Evolutionary conservation across 345 rosid genomes (phyloP), one percentile per base, ranked within the genome.

Genomic region (Hibiscus trionum): DNA sequence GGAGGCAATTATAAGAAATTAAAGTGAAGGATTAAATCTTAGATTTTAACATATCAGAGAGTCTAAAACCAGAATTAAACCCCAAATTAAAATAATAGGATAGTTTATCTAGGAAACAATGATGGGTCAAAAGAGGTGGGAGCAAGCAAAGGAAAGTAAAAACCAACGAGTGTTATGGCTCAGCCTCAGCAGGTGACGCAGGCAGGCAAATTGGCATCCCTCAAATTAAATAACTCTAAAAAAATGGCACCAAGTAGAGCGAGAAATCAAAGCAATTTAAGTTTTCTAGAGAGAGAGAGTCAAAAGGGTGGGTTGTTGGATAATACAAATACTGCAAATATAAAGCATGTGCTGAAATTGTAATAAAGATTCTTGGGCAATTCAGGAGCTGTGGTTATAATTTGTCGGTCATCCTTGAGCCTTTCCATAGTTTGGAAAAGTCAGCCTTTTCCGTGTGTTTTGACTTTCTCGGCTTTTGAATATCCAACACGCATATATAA

Each of bases 381-480:
- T 50, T 16, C 55, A 50, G n/a, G 29, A 50, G 55, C 55, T 50
- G 55, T 16, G 55, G 16, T 15, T 50, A 39, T 7, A 39, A 39
- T 39, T 39, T 39, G 44, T 39, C 44, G 7, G 44, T 10, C 44
- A 39, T 7, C 44, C 44, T 39, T 7, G 55, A 50, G 24, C 24
- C 58, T 53, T 65, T 74, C 74, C 31, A 31, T 19, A 61, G 21
- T 60, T 77, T 72, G 10, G 88, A 86, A 84, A 83, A 86, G 88
- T 86, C 71, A 10, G 73, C 72, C 80, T 66, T 77, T 80, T 63
- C 81, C 95, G 85, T 82, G 73, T 75, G 89, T 82, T 78, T 76
- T 85, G 92, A 90, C 90, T 75, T 85, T 83, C 80, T 63, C 50
- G 35, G n/a, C 10, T 69, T 27, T 75, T 72, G 75, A 78, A 76